These are phyloP conservation scores for Babesia sp. DNA, from an alignment of 169 alveolate genomes.

Conservation along the genomic window DNA sequence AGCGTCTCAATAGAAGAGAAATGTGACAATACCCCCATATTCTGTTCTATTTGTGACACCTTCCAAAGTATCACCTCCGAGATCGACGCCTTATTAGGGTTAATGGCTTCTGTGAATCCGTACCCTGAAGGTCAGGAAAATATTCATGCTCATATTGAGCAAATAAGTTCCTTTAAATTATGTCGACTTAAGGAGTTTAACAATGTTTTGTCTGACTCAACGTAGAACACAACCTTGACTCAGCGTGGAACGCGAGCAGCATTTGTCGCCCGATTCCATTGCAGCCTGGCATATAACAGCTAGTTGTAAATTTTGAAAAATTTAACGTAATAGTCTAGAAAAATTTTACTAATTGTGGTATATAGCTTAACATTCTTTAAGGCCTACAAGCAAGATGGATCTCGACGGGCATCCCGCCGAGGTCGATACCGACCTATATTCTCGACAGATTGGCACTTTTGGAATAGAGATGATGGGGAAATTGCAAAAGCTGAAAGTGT, in stretches of 20 bases:
- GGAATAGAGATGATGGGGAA: conserved; percentile 99
- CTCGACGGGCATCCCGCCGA: conserved; percentile 47
- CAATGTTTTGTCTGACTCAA: no score
- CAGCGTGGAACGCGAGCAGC: conserved; percentile 44
- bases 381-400: conserved; percentile 33
- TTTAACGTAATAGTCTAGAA: no score
- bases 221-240: conserved; percentile 94
- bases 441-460: conserved; percentile 97
- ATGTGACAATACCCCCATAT: background rate
- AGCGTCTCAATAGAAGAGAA: background rate
- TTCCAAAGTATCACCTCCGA: background rate
- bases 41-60: background rate
- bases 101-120: background rate
- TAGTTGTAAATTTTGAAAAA: no score
- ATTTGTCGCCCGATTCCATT: background rate
- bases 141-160: conserved; percentile 16
- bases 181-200: no score
- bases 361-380: no score
- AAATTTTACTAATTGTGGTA: no score
- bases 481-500: conserved; percentile 87
- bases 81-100: background rate
- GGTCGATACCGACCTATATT: conserved; percentile 94
- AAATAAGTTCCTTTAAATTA: conserved; percentile 4
- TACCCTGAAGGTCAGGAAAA: conserved; percentile 1
- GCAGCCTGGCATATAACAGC: conserved; percentile 80